Conservation (phyloP, 352 stramenopile genomes). For the Phytophthora megakarya region DNA sequence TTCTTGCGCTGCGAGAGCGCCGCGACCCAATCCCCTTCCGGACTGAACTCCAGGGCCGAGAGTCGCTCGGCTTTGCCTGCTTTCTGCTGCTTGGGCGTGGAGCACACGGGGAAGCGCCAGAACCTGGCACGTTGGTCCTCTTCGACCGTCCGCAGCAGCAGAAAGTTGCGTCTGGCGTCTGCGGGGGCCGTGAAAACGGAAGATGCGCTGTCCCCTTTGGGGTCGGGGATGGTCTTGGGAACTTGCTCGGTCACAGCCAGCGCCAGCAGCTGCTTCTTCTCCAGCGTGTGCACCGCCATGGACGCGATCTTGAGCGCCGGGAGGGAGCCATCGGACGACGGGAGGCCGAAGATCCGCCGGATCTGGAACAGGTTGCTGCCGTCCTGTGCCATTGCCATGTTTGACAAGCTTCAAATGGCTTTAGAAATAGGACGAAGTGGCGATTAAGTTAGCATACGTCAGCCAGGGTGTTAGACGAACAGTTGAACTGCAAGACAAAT, state of each 20-base stretch:
- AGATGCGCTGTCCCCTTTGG: background rate
- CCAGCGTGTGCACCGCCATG: slow-evolving; percentile 70
- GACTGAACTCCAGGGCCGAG: slow-evolving; percentile 74
- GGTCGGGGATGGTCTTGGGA: background rate
- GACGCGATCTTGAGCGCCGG: slow-evolving; percentile 48
- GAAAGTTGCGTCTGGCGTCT: slow-evolving; percentile 49
- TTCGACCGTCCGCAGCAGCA: slow-evolving; percentile 78
- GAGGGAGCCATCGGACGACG: slow-evolving; percentile 1
- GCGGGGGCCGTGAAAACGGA: slow-evolving; percentile 5
- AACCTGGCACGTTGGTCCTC: slow-evolving; percentile 74
- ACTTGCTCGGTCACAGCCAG: slow-evolving; percentile 49
- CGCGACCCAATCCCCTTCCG: slow-evolving; percentile 87
- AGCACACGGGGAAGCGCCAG: slow-evolving; percentile 70
- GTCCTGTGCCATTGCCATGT: slow-evolving; percentile 32
- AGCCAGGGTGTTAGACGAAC: background rate
- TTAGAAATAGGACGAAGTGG: slow-evolving; percentile 4
- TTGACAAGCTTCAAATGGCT: slow-evolving; percentile 14
- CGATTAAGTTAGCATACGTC: slow-evolving; percentile 27
- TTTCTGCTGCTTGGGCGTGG: slow-evolving; percentile 67
- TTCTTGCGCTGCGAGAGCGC: slow-evolving; percentile 78
- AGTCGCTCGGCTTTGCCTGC: slow-evolving; percentile 56
- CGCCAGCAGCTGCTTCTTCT: slow-evolving; percentile 79
- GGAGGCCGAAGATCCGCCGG: slow-evolving; percentile 61
- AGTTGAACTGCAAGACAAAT: background rate
- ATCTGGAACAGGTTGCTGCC: slow-evolving; percentile 81